A percentile compares a stretch with the other conserved stretches of the same genome.
These are phyloP conservation scores for Tetraselmis chui DNA, from an alignment of 139 green algal genomes.

Conservation along the genomic window DNA sequence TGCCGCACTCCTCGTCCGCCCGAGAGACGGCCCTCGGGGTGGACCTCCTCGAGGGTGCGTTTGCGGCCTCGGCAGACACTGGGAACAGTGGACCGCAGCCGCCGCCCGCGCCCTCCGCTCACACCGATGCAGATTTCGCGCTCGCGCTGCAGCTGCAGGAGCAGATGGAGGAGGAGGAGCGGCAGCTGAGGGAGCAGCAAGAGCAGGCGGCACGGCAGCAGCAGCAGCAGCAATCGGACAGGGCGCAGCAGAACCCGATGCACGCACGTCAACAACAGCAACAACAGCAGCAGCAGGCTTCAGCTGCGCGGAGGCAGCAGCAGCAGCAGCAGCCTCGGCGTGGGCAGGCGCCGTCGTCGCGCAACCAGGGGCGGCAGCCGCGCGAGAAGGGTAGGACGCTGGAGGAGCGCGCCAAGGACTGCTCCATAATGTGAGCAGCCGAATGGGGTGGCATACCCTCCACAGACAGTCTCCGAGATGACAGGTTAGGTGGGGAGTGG, in stretches of 20 bases:
- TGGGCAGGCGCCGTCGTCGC: too few species aligned
- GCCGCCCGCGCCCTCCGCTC: too few species aligned
- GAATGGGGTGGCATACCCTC: too few species aligned
- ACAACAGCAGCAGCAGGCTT: slow-evolving; percentile 5
- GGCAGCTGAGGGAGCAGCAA: background rate
- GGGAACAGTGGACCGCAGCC: slow-evolving; percentile 4
- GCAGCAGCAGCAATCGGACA: background rate
- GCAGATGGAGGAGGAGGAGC: slow-evolving; percentile 43
- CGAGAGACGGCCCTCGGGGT: background rate
- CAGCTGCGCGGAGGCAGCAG: too few species aligned
- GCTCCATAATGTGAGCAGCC: too few species aligned
- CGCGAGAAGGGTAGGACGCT: too few species aligned
- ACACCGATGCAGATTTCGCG: slow-evolving; percentile 64
- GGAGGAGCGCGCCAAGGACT: too few species aligned
- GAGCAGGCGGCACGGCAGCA: slow-evolving; percentile 13
- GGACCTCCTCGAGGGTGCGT: slow-evolving; percentile 9
- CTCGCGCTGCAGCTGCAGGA: slow-evolving; percentile 79
- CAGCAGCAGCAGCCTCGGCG: too few species aligned
- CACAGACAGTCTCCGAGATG: too few species aligned
- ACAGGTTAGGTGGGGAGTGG: too few species aligned
- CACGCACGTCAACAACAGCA: slow-evolving; percentile 11
- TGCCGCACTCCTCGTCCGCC: slow-evolving; percentile 11
- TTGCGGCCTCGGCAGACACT: slow-evolving; percentile 3
- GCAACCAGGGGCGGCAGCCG: too few species aligned
- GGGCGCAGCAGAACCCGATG: slow-evolving; percentile 4